phyloP scores from a whole-genome alignment of 202 grass and related monocot genomes.

The Tripidium arundinaceum region DNA sequence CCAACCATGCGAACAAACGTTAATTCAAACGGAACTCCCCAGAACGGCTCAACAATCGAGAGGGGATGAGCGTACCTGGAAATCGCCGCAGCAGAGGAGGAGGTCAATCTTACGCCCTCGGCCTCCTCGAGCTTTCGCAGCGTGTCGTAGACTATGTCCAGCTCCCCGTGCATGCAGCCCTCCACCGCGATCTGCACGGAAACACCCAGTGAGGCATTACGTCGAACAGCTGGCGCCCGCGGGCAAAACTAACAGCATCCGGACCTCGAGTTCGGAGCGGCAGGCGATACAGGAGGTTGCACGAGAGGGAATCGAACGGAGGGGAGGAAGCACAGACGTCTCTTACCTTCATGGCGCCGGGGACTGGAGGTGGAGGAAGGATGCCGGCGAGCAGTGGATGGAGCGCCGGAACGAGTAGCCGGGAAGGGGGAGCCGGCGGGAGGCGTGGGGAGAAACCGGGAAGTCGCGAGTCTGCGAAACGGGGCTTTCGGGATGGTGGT shows the following conservation, averaged over 20 bases:
- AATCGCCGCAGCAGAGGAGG: constrained; percentile 82
- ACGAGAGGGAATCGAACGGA: too few relatives aligned
- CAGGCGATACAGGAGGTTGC: too few relatives aligned
- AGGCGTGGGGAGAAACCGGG: not conserved
- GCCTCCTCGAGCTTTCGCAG: constrained; percentile 53
- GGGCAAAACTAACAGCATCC: not conserved
- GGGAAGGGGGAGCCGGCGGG: too few relatives aligned
- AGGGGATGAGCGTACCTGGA: constrained; percentile 49
- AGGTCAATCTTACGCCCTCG: constrained; percentile 84
- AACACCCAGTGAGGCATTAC: constrained; percentile 29
- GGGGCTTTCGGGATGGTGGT: not conserved
- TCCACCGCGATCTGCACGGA: constrained; percentile 69
- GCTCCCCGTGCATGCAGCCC: constrained; percentile 87
- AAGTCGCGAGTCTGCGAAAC: not conserved
- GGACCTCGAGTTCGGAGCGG: not conserved
- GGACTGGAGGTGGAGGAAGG: not conserved
- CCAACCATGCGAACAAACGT: not conserved
- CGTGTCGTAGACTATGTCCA: constrained; percentile 77
- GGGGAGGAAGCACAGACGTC: not conserved
- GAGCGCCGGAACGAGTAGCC: not conserved
- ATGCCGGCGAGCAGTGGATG: not conserved
- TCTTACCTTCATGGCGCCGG: constrained; percentile 38
- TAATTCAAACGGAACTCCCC: not conserved
- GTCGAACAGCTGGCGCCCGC: constrained; percentile 36
- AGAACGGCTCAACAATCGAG: not conserved